Base-by-base conservation (phyloP, 2,329 filamentous ascomycete species). In the Thermothelomyces thermophilus region DNA sequence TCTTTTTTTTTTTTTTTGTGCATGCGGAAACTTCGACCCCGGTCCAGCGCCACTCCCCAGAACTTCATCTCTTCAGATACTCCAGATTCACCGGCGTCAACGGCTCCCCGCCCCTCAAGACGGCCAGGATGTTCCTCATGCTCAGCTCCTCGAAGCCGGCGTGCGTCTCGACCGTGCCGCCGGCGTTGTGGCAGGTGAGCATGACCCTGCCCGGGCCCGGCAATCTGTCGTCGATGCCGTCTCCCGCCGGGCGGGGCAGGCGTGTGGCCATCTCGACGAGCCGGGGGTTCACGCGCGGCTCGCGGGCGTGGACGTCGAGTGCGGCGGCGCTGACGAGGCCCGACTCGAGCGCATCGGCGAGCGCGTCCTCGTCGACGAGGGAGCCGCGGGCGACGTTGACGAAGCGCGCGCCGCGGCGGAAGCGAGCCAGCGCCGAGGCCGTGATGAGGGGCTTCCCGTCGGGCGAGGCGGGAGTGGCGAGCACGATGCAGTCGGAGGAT, bases 111-210 rank as follows among this genome's bases (percentile, higher is more conserved):
- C 74, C 75, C 2, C 64, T 64, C 48, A 84, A 61, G 49, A 82
- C 82, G 0, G 75, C 74, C 66, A 83, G 68, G 43, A 86, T 73
- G 62, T 86, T 87, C 59, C 79, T 70, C 74, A 87, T 84, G 30
- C 77, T 78, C 62, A 85, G 60, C 63, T 78, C 74, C 68, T 86
- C 83, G 56, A 86, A 84, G 3, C 78, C 80, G n/a, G 76, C 63
- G 58, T 82, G 80, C 53, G 82, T 82, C 63, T 84, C 80, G 13
- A 84, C 71, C 31, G 81, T 84, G 3, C 81, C 80, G 0, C 82
- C 82, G 1, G 82, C 83, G 56, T 84, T 84, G 62, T 86, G 83
- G 46, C 79, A 79, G n/a, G 83, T 79, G 48, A 86, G 62, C 67
- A 82, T 73, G 0, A 78, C 77, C 53, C 73, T 73, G 0, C 69